Evolutionary conservation across 2,329 filamentous ascomycete species (phyloP).

Genomic region (Alternaria gaisen): DNA sequence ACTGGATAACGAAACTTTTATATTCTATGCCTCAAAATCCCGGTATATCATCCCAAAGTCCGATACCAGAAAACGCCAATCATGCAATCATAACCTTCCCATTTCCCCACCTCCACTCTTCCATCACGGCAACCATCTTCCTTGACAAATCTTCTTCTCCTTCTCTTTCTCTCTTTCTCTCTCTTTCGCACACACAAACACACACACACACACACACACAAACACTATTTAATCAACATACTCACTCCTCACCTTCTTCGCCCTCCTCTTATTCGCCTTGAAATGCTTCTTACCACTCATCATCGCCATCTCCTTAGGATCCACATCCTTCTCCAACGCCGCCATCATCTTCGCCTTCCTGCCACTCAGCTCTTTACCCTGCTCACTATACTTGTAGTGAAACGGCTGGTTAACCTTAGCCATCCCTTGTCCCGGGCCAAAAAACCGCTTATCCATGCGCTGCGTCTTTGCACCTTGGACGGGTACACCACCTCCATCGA

Average conservation of each 20-base stretch:
- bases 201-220: too few relatives aligned
- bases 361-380: conserved; percentile 83
- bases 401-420: conserved; percentile 81
- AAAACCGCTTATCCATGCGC: conserved; percentile 88
- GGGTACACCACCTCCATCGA: conserved; percentile 53
- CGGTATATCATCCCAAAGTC: conserved; percentile 4
- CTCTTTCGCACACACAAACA: too few relatives aligned
- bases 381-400: conserved; percentile 86
- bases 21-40: conserved; percentile 1
- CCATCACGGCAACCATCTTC: not conserved
- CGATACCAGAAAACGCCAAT: conserved; percentile 13
- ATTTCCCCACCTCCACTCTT: too few relatives aligned
- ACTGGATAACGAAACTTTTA: not conserved
- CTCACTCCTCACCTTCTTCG: conserved; percentile 59
- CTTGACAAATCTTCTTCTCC: not conserved
- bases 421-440: conserved; percentile 69
- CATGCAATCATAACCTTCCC: conserved; percentile 16
- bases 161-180: too few relatives aligned
- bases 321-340: conserved; percentile 84
- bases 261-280: conserved; percentile 76
- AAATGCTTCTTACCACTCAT: conserved; percentile 91
- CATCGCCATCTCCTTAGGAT: conserved; percentile 76
- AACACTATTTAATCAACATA: conserved; percentile 38
- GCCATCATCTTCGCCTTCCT: conserved; percentile 83
- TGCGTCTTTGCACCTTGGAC: conserved; percentile 75